Percentiles rank a stretch among this genome's conserved stretches.
phyloP scores from a whole-genome alignment of 2,329 filamentous ascomycete genomes.

The Clonostachys rosea region DNA sequence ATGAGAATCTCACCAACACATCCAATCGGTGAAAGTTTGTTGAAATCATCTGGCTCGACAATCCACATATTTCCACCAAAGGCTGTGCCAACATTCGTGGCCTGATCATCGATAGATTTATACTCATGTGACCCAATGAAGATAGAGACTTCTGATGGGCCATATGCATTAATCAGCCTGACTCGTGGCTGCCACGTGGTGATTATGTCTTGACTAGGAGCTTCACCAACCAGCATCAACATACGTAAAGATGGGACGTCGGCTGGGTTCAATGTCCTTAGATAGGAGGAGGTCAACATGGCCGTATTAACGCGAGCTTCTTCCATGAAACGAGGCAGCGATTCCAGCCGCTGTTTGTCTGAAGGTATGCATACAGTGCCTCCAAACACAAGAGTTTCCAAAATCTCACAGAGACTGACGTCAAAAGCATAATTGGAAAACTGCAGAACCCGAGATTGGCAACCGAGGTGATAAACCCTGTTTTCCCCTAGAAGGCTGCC shows the following conservation, averaged over 20 bases:
- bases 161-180: slow-evolving; percentile 9
- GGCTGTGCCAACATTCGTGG: slow-evolving; percentile 5
- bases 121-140: neutral
- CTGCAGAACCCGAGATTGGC: slow-evolving; percentile 30
- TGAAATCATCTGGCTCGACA: slow-evolving; percentile 8
- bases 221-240: slow-evolving; percentile 7
- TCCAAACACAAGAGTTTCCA: slow-evolving; percentile 4
- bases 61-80: slow-evolving; percentile 10
- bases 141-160: slow-evolving; percentile 3
- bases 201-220: slow-evolving; percentile 4
- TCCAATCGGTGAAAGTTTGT: slow-evolving; percentile 9
- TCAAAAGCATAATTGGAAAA: slow-evolving; percentile 44
- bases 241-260: slow-evolving; percentile 4
- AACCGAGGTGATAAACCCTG: neutral
- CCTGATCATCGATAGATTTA: slow-evolving; percentile 1
- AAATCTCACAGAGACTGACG: slow-evolving; percentile 35
- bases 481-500: slow-evolving; percentile 3
- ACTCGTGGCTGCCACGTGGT: slow-evolving; percentile 7
- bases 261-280: slow-evolving; percentile 6
- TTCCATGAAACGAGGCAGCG: neutral
- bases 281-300: slow-evolving; percentile 9
- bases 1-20: slow-evolving; percentile 12
- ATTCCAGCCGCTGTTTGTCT: slow-evolving; percentile 7
- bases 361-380: slow-evolving; percentile 13
- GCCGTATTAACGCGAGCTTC: neutral